These are phyloP conservation scores for Mycotypha africana DNA, from an alignment of 371 early-diverging fungal species.

Conservation along the genomic window DNA sequence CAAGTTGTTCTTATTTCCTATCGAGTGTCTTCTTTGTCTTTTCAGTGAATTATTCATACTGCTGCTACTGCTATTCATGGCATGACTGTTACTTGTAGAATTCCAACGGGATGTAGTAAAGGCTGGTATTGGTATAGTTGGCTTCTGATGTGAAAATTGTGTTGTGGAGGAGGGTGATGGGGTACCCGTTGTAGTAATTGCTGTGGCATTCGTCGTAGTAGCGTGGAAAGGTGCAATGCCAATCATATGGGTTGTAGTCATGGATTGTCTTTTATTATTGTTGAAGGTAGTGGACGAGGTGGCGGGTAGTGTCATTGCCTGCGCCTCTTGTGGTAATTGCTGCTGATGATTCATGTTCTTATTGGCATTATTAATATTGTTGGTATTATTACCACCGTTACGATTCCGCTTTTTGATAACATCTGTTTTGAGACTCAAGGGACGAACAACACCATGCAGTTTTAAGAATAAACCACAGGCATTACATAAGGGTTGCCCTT, in stretches of 20 bases:
- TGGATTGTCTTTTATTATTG: slow-evolving; percentile 2
- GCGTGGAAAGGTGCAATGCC: no score
- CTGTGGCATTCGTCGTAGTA: background rate
- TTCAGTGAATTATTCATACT: slow-evolving; percentile 16
- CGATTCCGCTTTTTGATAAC: slow-evolving; percentile 85
- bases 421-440: slow-evolving; percentile 73
- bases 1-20: slow-evolving; percentile 11
- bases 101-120: background rate
- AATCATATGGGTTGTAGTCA: no score
- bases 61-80: slow-evolving; percentile 2
- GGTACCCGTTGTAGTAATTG: background rate
- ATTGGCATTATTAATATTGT: background rate
- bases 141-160: no score
- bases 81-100: background rate
- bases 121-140: no score
- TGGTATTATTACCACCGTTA: slow-evolving; percentile 5
- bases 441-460: slow-evolving; percentile 84
- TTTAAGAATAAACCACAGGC: slow-evolving; percentile 73
- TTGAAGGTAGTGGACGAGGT: slow-evolving; percentile 4
- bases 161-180: no score
- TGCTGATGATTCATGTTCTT: background rate
- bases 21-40: slow-evolving; percentile 34
- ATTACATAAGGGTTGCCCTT: slow-evolving; percentile 62
- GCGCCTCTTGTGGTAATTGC: background rate
- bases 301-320: background rate